Evolutionary conservation across 2,329 filamentous ascomycete genomes (phyloP).

Genomic region (Pestalotiopsis fici): DNA sequence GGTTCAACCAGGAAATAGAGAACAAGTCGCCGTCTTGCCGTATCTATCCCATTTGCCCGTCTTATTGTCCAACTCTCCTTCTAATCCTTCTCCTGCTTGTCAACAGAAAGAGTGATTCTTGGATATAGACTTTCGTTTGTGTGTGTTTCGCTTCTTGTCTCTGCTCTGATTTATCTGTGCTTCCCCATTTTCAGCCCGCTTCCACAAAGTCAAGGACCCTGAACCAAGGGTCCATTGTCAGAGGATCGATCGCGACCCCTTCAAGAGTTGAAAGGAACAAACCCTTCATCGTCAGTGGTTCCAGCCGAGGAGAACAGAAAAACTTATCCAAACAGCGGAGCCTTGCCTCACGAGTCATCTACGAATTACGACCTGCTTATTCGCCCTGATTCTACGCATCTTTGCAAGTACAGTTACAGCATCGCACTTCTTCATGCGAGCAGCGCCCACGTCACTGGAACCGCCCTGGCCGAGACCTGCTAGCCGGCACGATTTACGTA

Average conservation of each 20-base stretch:
- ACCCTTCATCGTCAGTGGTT: neutral
- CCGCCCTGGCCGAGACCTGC: conserved; percentile 6
- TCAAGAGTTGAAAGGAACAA: neutral
- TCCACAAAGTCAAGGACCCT: neutral
- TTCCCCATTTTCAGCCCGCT: neutral
- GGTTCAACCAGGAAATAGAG: neutral
- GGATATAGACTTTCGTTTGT: neutral
- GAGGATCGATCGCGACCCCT: neutral
- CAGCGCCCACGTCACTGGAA: conserved; percentile 6
- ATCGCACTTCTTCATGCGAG: neutral
- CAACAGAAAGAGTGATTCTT: neutral
- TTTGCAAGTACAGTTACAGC: neutral
- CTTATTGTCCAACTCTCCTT: neutral
- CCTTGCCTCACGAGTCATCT: neutral
- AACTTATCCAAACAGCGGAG: neutral
- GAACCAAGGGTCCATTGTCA: neutral
- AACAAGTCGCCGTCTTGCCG: neutral
- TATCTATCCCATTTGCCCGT: neutral
- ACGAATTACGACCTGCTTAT: conserved; percentile 7
- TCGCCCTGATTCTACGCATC: neutral
- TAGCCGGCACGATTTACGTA: conserved; percentile 7
- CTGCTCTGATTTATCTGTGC: neutral
- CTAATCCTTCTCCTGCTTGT: neutral
- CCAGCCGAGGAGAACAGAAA: neutral
- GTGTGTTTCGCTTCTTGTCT: neutral